Evolutionary conservation across 345 rosid species (phyloP).

Genomic region (Euphorbia lathyris): DNA sequence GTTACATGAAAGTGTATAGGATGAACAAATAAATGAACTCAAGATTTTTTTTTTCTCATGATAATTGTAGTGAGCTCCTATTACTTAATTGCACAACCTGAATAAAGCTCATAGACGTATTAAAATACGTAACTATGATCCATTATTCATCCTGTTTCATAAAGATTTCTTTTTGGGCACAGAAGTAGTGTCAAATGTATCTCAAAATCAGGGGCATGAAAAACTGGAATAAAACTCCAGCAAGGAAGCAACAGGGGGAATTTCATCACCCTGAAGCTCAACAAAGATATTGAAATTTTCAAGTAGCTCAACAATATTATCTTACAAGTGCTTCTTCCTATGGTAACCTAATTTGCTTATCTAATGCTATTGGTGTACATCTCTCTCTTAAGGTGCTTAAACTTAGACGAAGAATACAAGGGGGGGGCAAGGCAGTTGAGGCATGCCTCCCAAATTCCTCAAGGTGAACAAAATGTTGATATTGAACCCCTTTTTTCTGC

Average conservation of each 20-base stretch:
- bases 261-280: neutral
- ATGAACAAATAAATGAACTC: too few relatives aligned
- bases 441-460: neutral
- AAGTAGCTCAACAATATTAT: constrained; percentile 11
- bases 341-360: neutral
- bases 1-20: too few relatives aligned
- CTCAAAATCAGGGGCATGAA: too few relatives aligned
- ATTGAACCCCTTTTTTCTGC: neutral
- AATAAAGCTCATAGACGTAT: neutral
- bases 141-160: too few relatives aligned
- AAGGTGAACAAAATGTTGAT: neutral
- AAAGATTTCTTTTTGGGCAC: too few relatives aligned
- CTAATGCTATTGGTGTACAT: constrained; percentile 1
- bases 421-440: neutral
- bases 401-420: neutral
- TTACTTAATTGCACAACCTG: neutral
- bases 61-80: too few relatives aligned
- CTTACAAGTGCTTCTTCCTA: constrained; percentile 14
- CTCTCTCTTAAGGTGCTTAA: neutral
- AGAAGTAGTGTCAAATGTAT: too few relatives aligned
- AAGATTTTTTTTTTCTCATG: too few relatives aligned
- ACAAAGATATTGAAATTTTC: neutral
- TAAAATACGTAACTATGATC: too few relatives aligned
- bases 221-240: too few relatives aligned
- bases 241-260: neutral